Evolutionary conservation across 768 basidiomycete genomes (phyloP).

Genomic region (Lactarius tabidus): DNA sequence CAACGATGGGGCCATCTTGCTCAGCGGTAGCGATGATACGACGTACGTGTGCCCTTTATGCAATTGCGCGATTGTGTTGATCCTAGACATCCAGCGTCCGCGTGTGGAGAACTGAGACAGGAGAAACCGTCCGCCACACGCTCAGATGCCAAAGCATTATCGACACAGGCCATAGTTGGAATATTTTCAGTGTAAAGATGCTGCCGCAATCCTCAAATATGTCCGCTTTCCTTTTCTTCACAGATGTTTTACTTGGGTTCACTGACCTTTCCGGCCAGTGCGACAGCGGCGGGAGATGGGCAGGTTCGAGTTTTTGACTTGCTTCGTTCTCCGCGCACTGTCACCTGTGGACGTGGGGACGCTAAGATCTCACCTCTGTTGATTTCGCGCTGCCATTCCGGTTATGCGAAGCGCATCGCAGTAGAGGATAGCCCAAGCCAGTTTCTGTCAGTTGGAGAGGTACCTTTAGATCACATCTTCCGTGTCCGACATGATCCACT

Average conservation of each 20-base stretch:
- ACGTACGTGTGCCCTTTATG: constrained; percentile 40
- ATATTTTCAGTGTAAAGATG: constrained; percentile 83
- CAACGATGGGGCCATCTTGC: constrained; percentile 54
- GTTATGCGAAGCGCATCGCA: constrained; percentile 72
- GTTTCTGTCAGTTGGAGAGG: constrained; percentile 80
- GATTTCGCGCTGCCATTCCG: constrained; percentile 63
- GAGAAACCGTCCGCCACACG: constrained; percentile 46
- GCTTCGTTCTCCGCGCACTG: background rate
- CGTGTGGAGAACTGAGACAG: constrained; percentile 67
- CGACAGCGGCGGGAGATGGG: constrained; percentile 68
- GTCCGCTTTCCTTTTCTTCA: constrained; percentile 38
- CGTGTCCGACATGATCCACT: constrained; percentile 28
- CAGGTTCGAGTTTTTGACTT: constrained; percentile 80
- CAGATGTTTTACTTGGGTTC: constrained; percentile 4
- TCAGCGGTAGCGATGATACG: constrained; percentile 72
- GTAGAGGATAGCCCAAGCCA: constrained; percentile 74
- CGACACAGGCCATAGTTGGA: constrained; percentile 71
- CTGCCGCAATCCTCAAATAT: constrained; percentile 76
- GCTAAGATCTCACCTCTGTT: constrained; percentile 30
- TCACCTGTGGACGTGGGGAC: background rate
- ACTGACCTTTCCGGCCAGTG: constrained; percentile 38
- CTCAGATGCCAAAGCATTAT: constrained; percentile 67
- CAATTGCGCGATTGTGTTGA: background rate
- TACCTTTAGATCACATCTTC: constrained; percentile 31
- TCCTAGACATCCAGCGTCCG: constrained; percentile 47